A percentile compares a stretch with the other conserved stretches of the same genome.
Evolutionary conservation across 495 filamentous ascomycete species (phyloP).

Genomic region (Aspergillus bertholletiae): DNA sequence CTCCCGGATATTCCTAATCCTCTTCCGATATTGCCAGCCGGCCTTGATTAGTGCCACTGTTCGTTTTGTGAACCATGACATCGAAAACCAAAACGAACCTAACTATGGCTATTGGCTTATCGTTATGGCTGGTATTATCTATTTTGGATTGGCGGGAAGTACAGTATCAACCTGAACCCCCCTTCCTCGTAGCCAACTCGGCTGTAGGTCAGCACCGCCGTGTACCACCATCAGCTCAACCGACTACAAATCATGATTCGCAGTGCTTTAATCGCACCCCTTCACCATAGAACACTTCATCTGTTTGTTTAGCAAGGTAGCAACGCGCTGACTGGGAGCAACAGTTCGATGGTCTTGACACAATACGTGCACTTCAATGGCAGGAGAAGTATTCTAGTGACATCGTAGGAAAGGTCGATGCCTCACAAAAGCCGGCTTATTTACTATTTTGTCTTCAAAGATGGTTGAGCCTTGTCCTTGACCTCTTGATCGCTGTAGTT

Average conservation of each 20-base stretch:
- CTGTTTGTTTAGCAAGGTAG: no score
- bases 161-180: not conserved
- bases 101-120: not conserved
- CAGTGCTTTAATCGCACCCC: slow-evolving; percentile 43
- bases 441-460: slow-evolving; percentile 51
- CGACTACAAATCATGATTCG: slow-evolving; percentile 47
- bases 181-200: not conserved
- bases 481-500: slow-evolving; percentile 40
- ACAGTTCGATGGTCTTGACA: slow-evolving; percentile 38
- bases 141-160: slow-evolving; percentile 10
- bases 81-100: no score
- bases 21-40: not conserved
- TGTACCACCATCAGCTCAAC: slow-evolving; percentile 48
- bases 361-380: slow-evolving; percentile 50
- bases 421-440: slow-evolving; percentile 34
- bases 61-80: not conserved
- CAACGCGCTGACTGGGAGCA: no score
- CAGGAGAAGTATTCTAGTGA: slow-evolving; percentile 27
- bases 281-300: slow-evolving; percentile 42
- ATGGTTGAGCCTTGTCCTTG: slow-evolving; percentile 48
- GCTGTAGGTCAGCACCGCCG: slow-evolving; percentile 31
- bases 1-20: not conserved
- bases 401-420: not conserved
- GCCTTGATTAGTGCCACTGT: not conserved
- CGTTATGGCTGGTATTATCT: slow-evolving; percentile 2